Evolutionary conservation across 202 grass and related monocot species (phyloP).

Genomic region (Setaria viridis): DNA sequence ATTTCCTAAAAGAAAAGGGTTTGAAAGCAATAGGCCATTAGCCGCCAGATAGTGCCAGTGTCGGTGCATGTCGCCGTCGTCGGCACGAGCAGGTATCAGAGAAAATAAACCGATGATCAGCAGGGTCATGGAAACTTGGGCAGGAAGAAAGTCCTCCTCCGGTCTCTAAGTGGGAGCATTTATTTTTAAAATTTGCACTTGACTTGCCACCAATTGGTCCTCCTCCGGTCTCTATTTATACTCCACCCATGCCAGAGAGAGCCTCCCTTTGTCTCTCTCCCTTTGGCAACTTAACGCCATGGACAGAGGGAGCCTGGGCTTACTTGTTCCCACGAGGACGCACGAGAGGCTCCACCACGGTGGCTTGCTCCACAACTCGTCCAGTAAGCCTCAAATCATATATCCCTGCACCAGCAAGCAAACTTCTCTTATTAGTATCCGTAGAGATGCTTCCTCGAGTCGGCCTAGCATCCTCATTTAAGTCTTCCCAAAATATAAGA

Average conservation of each 20-base stretch:
- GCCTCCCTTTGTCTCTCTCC: not conserved
- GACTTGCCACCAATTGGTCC: not conserved
- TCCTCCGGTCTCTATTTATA: conserved; percentile 2
- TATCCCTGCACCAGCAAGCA: not conserved
- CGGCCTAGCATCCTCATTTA: not conserved
- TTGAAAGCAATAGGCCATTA: not conserved
- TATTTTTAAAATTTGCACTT: not conserved
- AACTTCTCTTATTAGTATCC: not conserved
- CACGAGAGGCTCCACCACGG: not conserved
- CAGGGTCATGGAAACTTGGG: not conserved
- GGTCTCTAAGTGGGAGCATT: not conserved
- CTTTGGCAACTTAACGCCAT: not conserved
- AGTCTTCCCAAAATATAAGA: not conserved
- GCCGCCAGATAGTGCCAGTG: not conserved
- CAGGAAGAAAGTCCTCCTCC: not conserved
- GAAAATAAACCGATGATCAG: not conserved
- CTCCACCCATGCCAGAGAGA: not conserved
- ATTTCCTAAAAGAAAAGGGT: not conserved
- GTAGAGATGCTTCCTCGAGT: not conserved
- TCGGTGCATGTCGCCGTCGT: not conserved
- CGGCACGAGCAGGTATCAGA: not conserved
- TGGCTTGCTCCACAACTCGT: not conserved
- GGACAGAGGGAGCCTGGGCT: not conserved
- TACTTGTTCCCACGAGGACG: not conserved
- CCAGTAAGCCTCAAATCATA: not conserved